Evolutionary conservation across 2,329 filamentous ascomycete genomes (phyloP), one percentile per base, ranked within the genome.

Genomic region (Sclerotinia trifoliorum): DNA sequence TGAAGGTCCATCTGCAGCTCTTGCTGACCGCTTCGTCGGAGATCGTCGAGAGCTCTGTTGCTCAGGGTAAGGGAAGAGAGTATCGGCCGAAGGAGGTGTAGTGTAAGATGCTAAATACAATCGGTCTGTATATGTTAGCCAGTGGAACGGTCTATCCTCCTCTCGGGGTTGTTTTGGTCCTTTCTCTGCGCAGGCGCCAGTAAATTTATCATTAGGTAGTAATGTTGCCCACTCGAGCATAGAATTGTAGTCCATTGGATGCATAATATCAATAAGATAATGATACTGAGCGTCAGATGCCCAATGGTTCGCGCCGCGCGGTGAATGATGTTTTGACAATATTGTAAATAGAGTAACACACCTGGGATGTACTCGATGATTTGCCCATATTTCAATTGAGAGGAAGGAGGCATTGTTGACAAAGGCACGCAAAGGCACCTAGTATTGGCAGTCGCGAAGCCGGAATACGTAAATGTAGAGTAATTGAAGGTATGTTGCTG

Each of bases 321-420:
- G 61, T 51, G 68, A 65, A 52, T 61, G 21, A 68, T 58, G 56
- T 68, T 65, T 60, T 46, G 57, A 69, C 54, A n/a, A 55, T 54
- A 54, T 46, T 32, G 46, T 35, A 46, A 19, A 51, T 24, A 35
- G 13, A 46, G 46, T 46, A 56, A 68, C 87, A 76, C 84, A 96
- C 93, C 92, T 83, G 93, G 91, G 76, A 97, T 96, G 80, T 97
- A 97, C 83, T 97, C 94, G 78, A 97, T 94, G 75, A 97, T 88
- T 82, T 96, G 92, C 71, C 92, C 93, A 82, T 92, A 87, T 62
- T 80, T 84, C 55, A 82, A 80, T 74, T 78, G 80, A 75, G 79
- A 80, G 74, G 78, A 80, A 75, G 79, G 80, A 78, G 80, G 81
- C 74, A 80, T 86, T 64, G 68, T 77, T 70, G 39, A 65, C 24